A percentile compares a stretch with the other conserved stretches of the same genome.
phyloP scores from a whole-genome alignment of 441 rosid species.

The Rhodomyrtus psidioides region DNA sequence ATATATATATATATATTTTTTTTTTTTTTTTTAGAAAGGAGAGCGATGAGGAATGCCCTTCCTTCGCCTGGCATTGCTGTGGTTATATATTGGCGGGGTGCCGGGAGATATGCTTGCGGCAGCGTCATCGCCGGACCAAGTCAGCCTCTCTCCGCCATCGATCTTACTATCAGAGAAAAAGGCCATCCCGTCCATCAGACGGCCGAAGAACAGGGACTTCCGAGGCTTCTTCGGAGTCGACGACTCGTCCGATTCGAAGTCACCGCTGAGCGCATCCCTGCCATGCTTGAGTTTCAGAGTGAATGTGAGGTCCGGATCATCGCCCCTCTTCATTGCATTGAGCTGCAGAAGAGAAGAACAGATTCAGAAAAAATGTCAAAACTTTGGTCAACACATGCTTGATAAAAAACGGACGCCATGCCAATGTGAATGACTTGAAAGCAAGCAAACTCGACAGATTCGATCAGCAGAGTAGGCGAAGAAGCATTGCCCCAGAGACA shows the following conservation, averaged over 20 bases:
- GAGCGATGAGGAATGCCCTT: conserved; percentile 12
- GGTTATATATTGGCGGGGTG: conserved; percentile 10
- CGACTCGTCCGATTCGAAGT: conserved; percentile 53
- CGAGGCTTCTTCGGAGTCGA: conserved; percentile 65
- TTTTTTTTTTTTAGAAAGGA: neutral
- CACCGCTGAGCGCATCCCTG: conserved; percentile 27
- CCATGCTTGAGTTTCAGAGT: conserved; percentile 31
- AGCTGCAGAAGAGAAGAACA: conserved; percentile 28
- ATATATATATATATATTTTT: too few relatives aligned
- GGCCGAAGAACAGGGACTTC: conserved; percentile 42
- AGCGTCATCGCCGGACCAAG: conserved; percentile 50
- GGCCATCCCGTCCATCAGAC: conserved; percentile 44
- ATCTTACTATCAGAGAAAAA: conserved; percentile 28
- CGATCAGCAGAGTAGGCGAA: neutral
- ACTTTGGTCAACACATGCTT: neutral
- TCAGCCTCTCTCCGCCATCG: conserved; percentile 16
- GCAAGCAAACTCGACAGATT: neutral
- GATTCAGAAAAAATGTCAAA: neutral
- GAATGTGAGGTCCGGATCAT: conserved; percentile 41
- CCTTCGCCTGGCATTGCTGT: conserved; percentile 9
- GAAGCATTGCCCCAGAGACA: neutral
- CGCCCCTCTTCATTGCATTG: conserved; percentile 61
- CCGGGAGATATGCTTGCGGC: conserved; percentile 13
- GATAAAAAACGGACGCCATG: neutral
- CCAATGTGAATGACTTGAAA: neutral